phyloP scores from a whole-genome alignment of 148 eudicot species.

The Polygonum aviculare region DNA sequence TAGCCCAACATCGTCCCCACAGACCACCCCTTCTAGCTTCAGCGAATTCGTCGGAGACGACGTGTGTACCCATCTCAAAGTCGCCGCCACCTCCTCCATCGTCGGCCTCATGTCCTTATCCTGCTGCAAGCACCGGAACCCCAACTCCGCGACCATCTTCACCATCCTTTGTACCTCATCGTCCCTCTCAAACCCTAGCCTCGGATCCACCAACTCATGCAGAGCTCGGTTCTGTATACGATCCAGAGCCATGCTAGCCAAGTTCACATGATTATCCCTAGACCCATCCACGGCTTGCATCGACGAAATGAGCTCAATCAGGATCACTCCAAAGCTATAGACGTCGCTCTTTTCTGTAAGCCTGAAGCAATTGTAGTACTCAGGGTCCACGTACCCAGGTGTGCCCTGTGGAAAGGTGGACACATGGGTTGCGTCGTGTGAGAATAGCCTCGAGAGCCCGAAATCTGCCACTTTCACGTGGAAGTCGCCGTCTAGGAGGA shows the following conservation, averaged over 20 bases:
- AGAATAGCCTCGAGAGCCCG: conserved; percentile 54
- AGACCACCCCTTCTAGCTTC: conserved; percentile 46
- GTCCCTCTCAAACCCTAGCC: conserved; percentile 19
- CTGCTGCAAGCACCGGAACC: conserved; percentile 61
- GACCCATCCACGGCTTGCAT: conserved; percentile 50
- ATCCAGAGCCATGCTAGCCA: conserved; percentile 40
- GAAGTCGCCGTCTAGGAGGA: conserved; percentile 49
- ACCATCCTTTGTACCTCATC: conserved; percentile 37
- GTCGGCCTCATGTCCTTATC: conserved; percentile 76
- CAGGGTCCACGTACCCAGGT: conserved; percentile 73
- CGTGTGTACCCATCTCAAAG: conserved; percentile 39
- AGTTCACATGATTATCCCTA: conserved; percentile 45
- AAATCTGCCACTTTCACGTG: conserved; percentile 65
- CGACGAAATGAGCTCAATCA: conserved; percentile 57
- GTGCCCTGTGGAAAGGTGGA: conserved; percentile 75
- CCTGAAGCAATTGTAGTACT: conserved; percentile 48
- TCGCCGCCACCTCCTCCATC: conserved; percentile 61
- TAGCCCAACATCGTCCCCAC: conserved; percentile 41
- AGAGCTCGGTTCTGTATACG: conserved; percentile 26
- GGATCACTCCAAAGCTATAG: conserved; percentile 60
- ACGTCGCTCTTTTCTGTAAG: conserved; percentile 67
- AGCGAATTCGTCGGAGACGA: conserved; percentile 13
- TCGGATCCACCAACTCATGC: conserved; percentile 30
- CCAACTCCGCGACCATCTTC: conserved; percentile 61
- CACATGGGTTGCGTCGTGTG: conserved; percentile 48